Evolutionary conservation across 2,329 filamentous ascomycete genomes (phyloP), one percentile per base, ranked within the genome.

Genomic region (Neonectria magnoliae): DNA sequence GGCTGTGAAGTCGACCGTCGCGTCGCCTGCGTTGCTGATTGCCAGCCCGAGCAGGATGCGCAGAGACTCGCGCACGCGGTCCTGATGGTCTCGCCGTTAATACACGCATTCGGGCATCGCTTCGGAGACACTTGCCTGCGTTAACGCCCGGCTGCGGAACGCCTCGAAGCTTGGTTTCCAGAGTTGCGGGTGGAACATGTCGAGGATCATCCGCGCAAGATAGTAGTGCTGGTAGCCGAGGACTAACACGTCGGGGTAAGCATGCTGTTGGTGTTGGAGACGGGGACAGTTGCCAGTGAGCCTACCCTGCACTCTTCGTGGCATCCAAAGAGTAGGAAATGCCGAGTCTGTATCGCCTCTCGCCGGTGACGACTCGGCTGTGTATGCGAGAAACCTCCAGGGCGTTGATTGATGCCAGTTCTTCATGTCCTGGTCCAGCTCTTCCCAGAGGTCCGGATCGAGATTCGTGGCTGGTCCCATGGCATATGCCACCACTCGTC

Each of bases 181-280:
- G 1, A 71, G 50, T 4, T 69, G 65, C 0, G 81, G 81, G 44
- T 82, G 76, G 48, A 82, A 80, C 5, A 81, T 78, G 2, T 73
- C 74, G 1, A 76, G 75, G 7, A 83, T 68, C 29, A 83, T 81
- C 11, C 76, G 71, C 0, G 79, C 72, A 11, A 82, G 74, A 55
- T 80, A 77, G 51, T 79, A 80, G 63, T 82, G 79, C 58, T 81
- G 79, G 48, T 80, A 71, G 0, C 77, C 81, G 2, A 78, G 77
- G 1, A 78, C 78, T 74, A 27, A 38, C 9, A 52, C 47, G 4
- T 38, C 38, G 14, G 68, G 59, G 62, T 71, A 64, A 20, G 70
- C 60, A 2, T 29, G 29, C 5, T 25, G 22, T 25, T 48, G 25
- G 9, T 48, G 29, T 48, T 16, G 14, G 11, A 48, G 25, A 27